A percentile compares a stretch with the other conserved stretches of the same genome.
These are phyloP conservation scores for Leishmania tropica DNA, from an alignment of 208 protist species.

Conservation along the genomic window DNA sequence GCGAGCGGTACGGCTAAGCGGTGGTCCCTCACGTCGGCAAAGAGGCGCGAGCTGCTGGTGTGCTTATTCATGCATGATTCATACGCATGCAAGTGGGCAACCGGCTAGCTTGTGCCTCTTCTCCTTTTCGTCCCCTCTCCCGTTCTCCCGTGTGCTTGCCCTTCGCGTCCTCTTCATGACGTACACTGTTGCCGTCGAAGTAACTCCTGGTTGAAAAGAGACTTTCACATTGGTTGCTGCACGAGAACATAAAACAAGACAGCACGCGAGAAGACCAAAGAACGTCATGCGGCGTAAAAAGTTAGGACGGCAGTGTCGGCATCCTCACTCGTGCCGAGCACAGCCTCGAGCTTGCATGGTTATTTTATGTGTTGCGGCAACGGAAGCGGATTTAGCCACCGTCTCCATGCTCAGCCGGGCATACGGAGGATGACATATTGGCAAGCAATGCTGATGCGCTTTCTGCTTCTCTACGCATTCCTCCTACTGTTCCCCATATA, in stretches of 20 bases:
- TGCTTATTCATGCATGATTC: background rate
- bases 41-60: background rate
- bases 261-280: background rate
- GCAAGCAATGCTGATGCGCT: background rate
- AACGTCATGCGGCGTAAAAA: background rate
- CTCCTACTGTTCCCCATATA: background rate
- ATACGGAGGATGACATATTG: background rate
- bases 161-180: background rate
- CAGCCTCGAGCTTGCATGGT: background rate
- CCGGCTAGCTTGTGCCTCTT: too few relatives aligned
- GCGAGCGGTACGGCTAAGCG: conserved; percentile 14
- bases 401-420: background rate
- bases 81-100: background rate
- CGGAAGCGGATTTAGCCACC: background rate
- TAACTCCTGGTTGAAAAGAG: background rate
- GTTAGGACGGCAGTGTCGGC: background rate
- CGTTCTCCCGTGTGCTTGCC: background rate
- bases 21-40: background rate
- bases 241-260: background rate
- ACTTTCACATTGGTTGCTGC: background rate
- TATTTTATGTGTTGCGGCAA: background rate
- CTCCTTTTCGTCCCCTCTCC: background rate
- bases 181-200: background rate
- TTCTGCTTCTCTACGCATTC: background rate
- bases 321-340: background rate